Evolutionary conservation across 352 stramenopile species (phyloP).

Genomic region (Globisporangium megalacanthum): DNA sequence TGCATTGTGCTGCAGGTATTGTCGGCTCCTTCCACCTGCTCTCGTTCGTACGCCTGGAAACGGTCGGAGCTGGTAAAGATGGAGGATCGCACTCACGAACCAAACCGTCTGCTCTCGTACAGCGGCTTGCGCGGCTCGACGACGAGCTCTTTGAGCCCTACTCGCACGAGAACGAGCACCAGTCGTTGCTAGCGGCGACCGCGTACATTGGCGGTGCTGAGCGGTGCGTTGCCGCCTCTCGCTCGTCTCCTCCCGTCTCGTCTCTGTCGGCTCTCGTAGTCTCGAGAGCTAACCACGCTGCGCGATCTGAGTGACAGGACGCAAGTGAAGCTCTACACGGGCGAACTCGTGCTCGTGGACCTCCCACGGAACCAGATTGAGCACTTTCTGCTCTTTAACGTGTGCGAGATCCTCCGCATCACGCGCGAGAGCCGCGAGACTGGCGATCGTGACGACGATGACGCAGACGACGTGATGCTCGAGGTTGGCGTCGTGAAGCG

Average conservation of each 20-base stretch:
- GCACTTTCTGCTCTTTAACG: conserved; percentile 70
- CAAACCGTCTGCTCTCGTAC: conserved; percentile 4
- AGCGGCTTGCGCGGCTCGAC: conserved; percentile 43
- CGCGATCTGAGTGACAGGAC: conserved; percentile 18
- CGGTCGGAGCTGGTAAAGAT: too few species aligned
- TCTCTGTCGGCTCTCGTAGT: background rate
- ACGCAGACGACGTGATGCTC: conserved; percentile 35
- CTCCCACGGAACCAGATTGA: conserved; percentile 49
- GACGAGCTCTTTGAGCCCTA: conserved; percentile 42
- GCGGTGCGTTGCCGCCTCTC: conserved; percentile 23
- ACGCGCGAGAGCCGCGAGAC: conserved; percentile 14
- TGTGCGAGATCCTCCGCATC: conserved; percentile 80
- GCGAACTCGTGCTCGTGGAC: conserved; percentile 74
- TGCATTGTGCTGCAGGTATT: conserved; percentile 76
- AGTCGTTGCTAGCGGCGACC: conserved; percentile 26
- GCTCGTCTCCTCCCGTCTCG: conserved; percentile 1
- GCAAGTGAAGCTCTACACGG: conserved; percentile 53
- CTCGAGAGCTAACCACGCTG: too few species aligned
- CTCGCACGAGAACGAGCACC: conserved; percentile 6
- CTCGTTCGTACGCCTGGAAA: background rate
- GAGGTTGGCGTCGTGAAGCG: conserved; percentile 59
- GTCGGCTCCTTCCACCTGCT: background rate
- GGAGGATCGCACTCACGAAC: background rate
- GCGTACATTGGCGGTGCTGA: conserved; percentile 58
- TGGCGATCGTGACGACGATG: conserved; percentile 3